These are phyloP conservation scores for Pittosporum tobira DNA, from an alignment of 129 eudicot genomes.

Conservation along the genomic window DNA sequence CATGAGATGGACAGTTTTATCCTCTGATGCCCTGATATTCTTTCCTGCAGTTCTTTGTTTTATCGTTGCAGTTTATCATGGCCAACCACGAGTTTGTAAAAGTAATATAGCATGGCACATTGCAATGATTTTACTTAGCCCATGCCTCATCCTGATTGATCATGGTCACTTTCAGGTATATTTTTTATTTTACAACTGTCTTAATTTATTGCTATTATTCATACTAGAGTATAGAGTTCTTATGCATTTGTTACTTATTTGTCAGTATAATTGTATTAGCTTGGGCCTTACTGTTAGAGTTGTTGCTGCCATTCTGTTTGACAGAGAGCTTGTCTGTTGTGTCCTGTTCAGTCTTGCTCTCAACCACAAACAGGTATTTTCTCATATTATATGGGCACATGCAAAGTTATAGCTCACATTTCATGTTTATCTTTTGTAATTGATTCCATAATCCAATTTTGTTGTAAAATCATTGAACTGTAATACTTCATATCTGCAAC, in stretches of 20 bases:
- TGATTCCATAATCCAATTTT: not conserved
- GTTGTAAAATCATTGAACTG: not conserved
- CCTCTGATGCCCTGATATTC: conserved; percentile 84
- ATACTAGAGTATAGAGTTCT: not conserved
- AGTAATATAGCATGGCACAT: conserved; percentile 60
- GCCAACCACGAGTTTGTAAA: conserved; percentile 22
- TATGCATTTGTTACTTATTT: not conserved
- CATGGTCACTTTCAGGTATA: conserved; percentile 98
- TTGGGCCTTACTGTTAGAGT: conserved; percentile 66
- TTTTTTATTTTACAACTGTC: conserved; percentile 1
- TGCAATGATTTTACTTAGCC: conserved; percentile 68
- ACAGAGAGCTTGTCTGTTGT: conserved; percentile 45
- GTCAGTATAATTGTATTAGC: conserved; percentile 87
- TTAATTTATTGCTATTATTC: not conserved
- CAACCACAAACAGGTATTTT: conserved; percentile 55
- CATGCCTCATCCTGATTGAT: conserved; percentile 86
- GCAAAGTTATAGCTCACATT: not conserved
- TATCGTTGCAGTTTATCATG: conserved; percentile 32
- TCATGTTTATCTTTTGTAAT: not conserved
- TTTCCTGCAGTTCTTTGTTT: conserved; percentile 87
- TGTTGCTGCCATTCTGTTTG: conserved; percentile 43
- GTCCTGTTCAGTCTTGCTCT: conserved; percentile 45
- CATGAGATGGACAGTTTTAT: conserved; percentile 98
- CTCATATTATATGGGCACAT: not conserved
- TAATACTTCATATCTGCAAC: not conserved